A percentile compares a stretch with the other conserved stretches of the same genome.
These are phyloP conservation scores for Micromonas commoda DNA, from an alignment of 139 green algal species.

Conservation along the genomic window DNA sequence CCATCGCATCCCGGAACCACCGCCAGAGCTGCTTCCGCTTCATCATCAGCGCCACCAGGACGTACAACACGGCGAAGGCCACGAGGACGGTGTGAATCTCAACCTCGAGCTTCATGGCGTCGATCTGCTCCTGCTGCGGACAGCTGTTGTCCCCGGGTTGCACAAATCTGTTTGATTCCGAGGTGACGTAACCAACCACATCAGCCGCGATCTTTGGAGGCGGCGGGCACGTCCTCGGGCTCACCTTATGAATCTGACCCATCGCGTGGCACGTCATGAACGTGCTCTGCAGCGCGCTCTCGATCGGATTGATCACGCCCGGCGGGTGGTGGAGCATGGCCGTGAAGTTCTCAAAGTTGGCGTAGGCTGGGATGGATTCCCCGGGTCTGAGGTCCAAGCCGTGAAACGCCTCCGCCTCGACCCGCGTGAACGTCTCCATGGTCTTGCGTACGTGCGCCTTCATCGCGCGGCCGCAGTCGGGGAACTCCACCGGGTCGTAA, in stretches of 20 bases:
- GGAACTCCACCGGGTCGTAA: background rate
- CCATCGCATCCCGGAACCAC: background rate
- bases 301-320: conserved; percentile 5
- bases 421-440: background rate
- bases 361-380: background rate
- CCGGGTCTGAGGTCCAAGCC: background rate
- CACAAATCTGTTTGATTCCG: background rate
- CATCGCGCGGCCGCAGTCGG: conserved; percentile 4
- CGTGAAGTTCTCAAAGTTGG: conserved; percentile 12
- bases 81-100: background rate
- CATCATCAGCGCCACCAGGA: background rate
- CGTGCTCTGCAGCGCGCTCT: background rate
- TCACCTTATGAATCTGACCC: background rate
- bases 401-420: conserved; percentile 9
- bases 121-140: background rate
- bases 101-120: conserved; percentile 7
- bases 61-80: background rate
- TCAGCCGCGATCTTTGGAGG: background rate
- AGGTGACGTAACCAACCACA: background rate
- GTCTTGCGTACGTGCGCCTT: background rate
- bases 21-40: background rate
- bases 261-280: conserved; percentile 12
- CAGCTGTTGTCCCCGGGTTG: conserved; percentile 12
- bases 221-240: background rate
- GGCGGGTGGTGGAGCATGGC: conserved; percentile 7